Conservation (phyloP, 306 rosid species). For the Glycyrrhiza uralensis region DNA sequence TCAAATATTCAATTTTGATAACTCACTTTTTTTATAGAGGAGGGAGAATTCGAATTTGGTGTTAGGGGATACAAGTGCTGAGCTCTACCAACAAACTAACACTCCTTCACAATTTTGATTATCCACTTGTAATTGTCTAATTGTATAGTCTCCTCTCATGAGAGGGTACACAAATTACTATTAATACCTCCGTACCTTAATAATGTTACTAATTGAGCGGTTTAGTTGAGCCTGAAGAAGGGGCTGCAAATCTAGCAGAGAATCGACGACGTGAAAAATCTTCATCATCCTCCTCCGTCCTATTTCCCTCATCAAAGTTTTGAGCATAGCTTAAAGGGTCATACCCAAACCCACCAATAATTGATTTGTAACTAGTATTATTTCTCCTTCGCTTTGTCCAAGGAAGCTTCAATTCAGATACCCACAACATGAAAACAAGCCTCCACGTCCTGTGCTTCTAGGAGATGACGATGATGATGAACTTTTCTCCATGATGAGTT, state of each 20-base stretch:
- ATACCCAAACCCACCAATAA: conserved; percentile 45
- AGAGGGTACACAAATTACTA: no score
- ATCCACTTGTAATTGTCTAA: background rate
- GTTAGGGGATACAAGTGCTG: no score
- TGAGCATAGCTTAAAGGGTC: conserved; percentile 76
- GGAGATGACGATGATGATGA: conserved; percentile 41
- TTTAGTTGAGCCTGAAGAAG: conserved; percentile 37
- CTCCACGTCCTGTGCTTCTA: conserved; percentile 14
- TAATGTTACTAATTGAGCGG: conserved; percentile 22
- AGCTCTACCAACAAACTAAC: no score
- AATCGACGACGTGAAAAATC: conserved; percentile 41
- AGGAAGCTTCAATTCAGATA: conserved; percentile 60
- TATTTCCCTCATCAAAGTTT: conserved; percentile 75
- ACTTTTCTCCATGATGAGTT: conserved; percentile 44
- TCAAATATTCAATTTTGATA: background rate
- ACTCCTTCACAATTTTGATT: background rate
- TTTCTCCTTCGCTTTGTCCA: conserved; percentile 33
- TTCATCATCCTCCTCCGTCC: conserved; percentile 34
- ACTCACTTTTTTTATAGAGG: no score
- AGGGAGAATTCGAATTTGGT: no score
- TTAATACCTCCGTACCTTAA: background rate
- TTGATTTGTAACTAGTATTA: conserved; percentile 27
- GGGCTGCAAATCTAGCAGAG: conserved; percentile 64
- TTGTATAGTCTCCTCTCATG: background rate
- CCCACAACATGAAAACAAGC: conserved; percentile 57